A percentile compares a stretch with the other conserved stretches of the same genome.
These are phyloP conservation scores for Cephalotrichum gorgonifer DNA, from an alignment of 2,329 filamentous ascomycete species.

Conservation along the genomic window DNA sequence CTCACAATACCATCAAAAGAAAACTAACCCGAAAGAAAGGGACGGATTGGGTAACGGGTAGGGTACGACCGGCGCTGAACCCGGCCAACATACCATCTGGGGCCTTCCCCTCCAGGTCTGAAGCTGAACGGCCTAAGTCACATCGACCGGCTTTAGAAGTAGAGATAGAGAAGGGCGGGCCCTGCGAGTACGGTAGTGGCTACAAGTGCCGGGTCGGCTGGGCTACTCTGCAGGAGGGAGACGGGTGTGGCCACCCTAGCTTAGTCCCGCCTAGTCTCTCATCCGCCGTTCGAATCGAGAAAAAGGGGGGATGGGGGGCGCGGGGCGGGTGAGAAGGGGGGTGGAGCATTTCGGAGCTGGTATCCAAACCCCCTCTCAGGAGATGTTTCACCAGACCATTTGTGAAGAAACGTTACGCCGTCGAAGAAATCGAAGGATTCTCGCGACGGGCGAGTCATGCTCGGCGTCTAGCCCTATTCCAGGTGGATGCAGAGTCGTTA, in stretches of 20 bases:
- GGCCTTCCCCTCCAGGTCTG: no score
- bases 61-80: no score
- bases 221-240: not conserved
- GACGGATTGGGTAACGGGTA: no score
- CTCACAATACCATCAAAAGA: no score
- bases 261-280: not conserved
- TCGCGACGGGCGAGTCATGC: not conserved
- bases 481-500: no score
- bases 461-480: not conserved
- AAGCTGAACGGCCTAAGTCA: not conserved
- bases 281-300: not conserved
- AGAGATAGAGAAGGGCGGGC: not conserved
- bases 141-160: not conserved
- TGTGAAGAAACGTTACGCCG: not conserved
- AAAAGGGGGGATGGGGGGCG: not conserved
- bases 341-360: not conserved
- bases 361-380: not conserved
- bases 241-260: not conserved
- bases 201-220: not conserved
- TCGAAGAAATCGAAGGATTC: not conserved
- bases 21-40: no score
- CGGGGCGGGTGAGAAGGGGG: not conserved
- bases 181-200: no score
- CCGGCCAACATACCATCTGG: no score
- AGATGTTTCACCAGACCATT: not conserved